Evolutionary conservation across 352 stramenopile genomes (phyloP).

Genomic region (Peronospora farinosa): DNA sequence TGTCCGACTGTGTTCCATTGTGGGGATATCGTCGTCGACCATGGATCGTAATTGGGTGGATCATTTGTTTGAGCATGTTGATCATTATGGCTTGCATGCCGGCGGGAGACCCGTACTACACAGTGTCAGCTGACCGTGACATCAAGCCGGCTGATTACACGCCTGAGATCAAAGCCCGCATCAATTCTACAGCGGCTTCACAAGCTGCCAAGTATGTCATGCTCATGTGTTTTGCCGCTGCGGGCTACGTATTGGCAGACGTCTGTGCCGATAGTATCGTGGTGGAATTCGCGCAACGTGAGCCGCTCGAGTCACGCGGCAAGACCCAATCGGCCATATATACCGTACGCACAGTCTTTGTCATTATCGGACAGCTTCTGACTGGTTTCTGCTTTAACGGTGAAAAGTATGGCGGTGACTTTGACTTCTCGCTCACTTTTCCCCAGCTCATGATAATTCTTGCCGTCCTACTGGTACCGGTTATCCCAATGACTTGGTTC

Average conservation of each 20-base stretch:
- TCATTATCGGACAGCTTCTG: constrained; percentile 36
- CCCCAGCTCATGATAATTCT: constrained; percentile 43
- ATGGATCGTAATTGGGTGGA: constrained; percentile 55
- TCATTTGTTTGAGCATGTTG: constrained; percentile 39
- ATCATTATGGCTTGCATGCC: constrained; percentile 41
- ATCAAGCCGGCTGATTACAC: constrained; percentile 24
- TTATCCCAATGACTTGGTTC: constrained; percentile 45
- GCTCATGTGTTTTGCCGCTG: constrained; percentile 47
- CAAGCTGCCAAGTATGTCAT: constrained; percentile 42
- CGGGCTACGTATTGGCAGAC: constrained; percentile 30
- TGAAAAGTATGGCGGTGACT: constrained; percentile 28
- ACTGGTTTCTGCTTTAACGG: constrained; percentile 50
- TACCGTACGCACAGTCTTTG: constrained; percentile 36
- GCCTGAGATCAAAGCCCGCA: constrained; percentile 18
- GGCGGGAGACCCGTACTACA: constrained; percentile 52
- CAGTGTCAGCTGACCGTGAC: constrained; percentile 23
- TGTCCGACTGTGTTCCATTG: constrained; percentile 25
- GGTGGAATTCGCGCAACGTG: constrained; percentile 52
- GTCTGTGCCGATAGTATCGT: constrained; percentile 47
- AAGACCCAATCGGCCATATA: constrained; percentile 56
- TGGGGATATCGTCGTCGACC: constrained; percentile 47
- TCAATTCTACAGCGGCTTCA: constrained; percentile 35
- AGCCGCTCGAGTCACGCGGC: constrained; percentile 41
- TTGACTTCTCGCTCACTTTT: constrained; percentile 46
- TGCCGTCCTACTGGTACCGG: constrained; percentile 24